Conservation (phyloP, 768 basidiomycete species). For the Boletales sp. region DNA sequence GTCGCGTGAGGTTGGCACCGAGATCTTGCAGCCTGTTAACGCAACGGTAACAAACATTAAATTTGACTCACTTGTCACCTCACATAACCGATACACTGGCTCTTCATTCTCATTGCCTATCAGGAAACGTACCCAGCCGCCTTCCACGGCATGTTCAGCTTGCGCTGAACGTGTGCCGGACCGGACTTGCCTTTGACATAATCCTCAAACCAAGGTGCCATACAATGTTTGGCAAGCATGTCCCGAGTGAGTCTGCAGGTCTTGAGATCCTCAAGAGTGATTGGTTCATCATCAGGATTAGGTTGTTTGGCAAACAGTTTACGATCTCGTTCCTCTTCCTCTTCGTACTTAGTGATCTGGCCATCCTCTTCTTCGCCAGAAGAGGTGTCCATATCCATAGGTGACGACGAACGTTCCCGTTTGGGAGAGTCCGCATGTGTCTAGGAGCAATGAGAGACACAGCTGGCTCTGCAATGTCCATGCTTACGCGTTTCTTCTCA, state of each 20-base stretch:
- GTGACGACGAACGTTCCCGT: constrained; percentile 72
- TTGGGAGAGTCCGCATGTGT: constrained; percentile 54
- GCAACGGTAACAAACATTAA: background rate
- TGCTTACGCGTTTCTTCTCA: constrained; percentile 75
- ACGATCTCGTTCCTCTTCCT: constrained; percentile 65
- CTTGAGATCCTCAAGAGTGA: constrained; percentile 55
- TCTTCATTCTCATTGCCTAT: constrained; percentile 59
- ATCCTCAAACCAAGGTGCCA: constrained; percentile 83
- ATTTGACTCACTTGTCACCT: constrained; percentile 63
- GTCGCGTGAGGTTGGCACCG: constrained; percentile 49
- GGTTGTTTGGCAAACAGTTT: constrained; percentile 45
- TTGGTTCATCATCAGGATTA: constrained; percentile 43
- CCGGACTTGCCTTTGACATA: constrained; percentile 62
- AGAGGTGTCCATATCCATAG: constrained; percentile 85
- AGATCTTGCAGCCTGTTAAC: constrained; percentile 41
- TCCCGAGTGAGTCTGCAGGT: constrained; percentile 64
- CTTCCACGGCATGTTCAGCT: constrained; percentile 36
- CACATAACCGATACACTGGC: constrained; percentile 78
- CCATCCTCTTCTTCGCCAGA: constrained; percentile 75
- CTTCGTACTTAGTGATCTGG: constrained; percentile 68
- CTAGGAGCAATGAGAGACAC: constrained; percentile 29
- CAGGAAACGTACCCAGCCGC: constrained; percentile 82
- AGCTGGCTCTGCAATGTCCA: background rate
- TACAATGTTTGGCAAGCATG: constrained; percentile 64
- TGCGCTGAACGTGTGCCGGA: background rate